Percentiles rank a stretch among this genome's conserved stretches.
Conservation (phyloP, 495 filamentous ascomycete species). For the Penicillium malachiteum region DNA sequence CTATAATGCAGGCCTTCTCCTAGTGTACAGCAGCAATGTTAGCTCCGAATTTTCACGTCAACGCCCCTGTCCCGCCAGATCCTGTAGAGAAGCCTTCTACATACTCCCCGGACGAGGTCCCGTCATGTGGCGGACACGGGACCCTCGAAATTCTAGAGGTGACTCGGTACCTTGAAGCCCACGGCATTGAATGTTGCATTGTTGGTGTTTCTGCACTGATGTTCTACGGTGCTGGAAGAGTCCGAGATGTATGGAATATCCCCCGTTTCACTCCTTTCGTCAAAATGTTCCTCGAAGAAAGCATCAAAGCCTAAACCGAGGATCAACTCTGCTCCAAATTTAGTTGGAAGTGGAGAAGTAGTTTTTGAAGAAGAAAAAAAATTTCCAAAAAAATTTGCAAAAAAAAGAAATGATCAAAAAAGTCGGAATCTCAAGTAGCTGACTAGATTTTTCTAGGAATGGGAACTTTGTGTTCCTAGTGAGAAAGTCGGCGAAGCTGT, state of each 20-base stretch:
- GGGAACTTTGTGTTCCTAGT: slow-evolving; percentile 31
- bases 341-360: neutral
- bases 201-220: slow-evolving; percentile 30
- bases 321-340: slow-evolving; percentile 2
- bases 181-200: slow-evolving; percentile 31
- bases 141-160: slow-evolving; percentile 29
- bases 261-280: slow-evolving; percentile 1
- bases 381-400: neutral
- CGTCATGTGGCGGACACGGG: slow-evolving; percentile 27
- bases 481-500: slow-evolving; percentile 19
- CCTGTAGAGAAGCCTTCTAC: slow-evolving; percentile 13
- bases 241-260: slow-evolving; percentile 24
- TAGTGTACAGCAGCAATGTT: slow-evolving; percentile 11
- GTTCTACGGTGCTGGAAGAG: slow-evolving; percentile 29
- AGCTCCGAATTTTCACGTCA: slow-evolving; percentile 20
- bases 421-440: neutral
- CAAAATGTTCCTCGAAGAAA: neutral
- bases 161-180: slow-evolving; percentile 25
- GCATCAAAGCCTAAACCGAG: no score
- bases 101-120: slow-evolving; percentile 21
- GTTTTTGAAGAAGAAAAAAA: neutral
- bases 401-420: neutral
- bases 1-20: slow-evolving; percentile 4
- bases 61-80: slow-evolving; percentile 14
- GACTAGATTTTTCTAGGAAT: slow-evolving; percentile 20